Evolutionary conservation across 1,284 basidiomycete species (phyloP).

Genomic region (Pseudozyma hubeiensis): DNA sequence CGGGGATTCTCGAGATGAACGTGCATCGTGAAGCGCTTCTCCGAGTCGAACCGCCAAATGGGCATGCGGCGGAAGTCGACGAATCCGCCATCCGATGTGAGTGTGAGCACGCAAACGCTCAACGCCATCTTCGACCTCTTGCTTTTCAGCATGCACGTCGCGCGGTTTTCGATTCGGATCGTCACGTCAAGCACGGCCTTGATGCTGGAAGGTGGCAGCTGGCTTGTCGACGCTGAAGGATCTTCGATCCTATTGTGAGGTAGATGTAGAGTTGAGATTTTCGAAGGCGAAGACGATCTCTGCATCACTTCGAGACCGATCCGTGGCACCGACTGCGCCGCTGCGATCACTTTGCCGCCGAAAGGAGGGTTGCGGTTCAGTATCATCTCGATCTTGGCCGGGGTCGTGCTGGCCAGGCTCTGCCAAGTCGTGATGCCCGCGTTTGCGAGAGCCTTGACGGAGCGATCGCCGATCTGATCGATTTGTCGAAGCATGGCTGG

Average conservation of each 20-base stretch:
- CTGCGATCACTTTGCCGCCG: slow-evolving; percentile 40
- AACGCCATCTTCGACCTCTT: slow-evolving; percentile 43
- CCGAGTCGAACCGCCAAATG: slow-evolving; percentile 33
- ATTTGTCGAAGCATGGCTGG: slow-evolving; percentile 82
- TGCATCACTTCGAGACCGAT: slow-evolving; percentile 44
- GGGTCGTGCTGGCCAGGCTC: slow-evolving; percentile 28
- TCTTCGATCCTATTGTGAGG: neutral
- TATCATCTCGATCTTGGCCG: slow-evolving; percentile 53
- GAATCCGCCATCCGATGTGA: slow-evolving; percentile 31
- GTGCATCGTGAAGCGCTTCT: slow-evolving; percentile 50
- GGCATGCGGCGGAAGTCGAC: slow-evolving; percentile 56
- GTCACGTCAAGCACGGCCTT: slow-evolving; percentile 31
- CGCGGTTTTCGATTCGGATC: slow-evolving; percentile 33
- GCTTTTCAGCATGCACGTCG: slow-evolving; percentile 42
- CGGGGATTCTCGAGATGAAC: slow-evolving; percentile 59
- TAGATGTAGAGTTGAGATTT: neutral
- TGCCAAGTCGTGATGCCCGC: slow-evolving; percentile 44
- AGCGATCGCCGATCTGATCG: slow-evolving; percentile 83
- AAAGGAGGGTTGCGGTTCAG: slow-evolving; percentile 58
- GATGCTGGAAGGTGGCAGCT: slow-evolving; percentile 1
- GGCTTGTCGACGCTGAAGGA: neutral
- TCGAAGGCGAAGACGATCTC: slow-evolving; percentile 17
- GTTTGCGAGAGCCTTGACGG: slow-evolving; percentile 49
- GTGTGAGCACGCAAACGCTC: slow-evolving; percentile 36
- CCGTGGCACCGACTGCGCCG: slow-evolving; percentile 44